A percentile compares a stretch with the other conserved stretches of the same genome.
These are phyloP conservation scores for Citrus sp. DNA, from an alignment of 345 rosid species.

Conservation along the genomic window DNA sequence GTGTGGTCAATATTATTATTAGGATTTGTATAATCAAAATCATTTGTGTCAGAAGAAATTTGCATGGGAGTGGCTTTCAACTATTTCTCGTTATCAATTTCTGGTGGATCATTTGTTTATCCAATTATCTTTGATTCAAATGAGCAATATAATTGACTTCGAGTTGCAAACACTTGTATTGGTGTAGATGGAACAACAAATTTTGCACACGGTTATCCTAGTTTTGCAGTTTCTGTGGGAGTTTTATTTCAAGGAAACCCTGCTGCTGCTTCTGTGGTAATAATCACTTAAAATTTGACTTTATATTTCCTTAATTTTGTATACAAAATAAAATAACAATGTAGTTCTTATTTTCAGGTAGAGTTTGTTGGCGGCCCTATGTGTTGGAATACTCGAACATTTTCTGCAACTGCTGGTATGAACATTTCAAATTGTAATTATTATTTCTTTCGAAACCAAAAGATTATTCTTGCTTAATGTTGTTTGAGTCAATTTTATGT, in stretches of 20 bases:
- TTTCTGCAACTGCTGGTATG: slow-evolving; percentile 87
- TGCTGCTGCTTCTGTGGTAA: slow-evolving; percentile 92
- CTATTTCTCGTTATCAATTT: background rate
- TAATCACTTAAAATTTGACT: background rate
- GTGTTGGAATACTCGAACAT: slow-evolving; percentile 91
- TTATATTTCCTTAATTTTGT: slow-evolving; percentile 10
- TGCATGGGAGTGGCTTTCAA: background rate
- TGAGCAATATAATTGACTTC: background rate
- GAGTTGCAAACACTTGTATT: background rate
- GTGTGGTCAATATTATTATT: background rate
- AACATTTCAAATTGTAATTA: background rate
- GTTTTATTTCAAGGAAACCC: slow-evolving; percentile 82
- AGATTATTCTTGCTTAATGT: background rate
- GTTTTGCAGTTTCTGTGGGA: slow-evolving; percentile 96
- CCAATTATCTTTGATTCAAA: background rate
- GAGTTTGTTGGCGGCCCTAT: slow-evolving; percentile 96
- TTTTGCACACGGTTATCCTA: slow-evolving; percentile 94
- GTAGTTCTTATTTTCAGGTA: slow-evolving; percentile 42
- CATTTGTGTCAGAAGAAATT: background rate
- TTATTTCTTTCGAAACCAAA: background rate
- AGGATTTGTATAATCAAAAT: background rate
- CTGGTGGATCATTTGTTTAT: background rate
- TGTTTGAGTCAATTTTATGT: slow-evolving; percentile 1
- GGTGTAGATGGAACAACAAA: slow-evolving; percentile 89
- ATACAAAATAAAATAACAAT: slow-evolving; percentile 9